Conservation (phyloP, 1,139 yeast genomes). For the Debaryomycetaceae sp. region DNA sequence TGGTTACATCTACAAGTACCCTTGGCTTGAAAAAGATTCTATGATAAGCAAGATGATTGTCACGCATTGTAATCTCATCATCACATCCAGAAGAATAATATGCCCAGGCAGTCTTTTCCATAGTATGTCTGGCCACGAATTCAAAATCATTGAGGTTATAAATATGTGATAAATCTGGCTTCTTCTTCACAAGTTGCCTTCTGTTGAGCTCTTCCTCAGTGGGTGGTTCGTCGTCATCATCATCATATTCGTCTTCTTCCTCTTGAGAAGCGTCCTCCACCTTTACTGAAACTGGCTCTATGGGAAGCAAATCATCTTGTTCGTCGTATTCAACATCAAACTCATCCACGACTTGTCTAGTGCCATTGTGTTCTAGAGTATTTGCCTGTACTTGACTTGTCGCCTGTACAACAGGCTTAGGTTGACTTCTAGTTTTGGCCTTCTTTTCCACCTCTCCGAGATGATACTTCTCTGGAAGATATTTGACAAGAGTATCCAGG, state of each 20-base stretch:
- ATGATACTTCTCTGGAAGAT: constrained; percentile 30
- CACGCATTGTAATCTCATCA: constrained; percentile 86
- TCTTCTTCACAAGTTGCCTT: constrained; percentile 24
- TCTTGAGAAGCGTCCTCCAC: constrained; percentile 7
- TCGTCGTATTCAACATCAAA: constrained; percentile 48
- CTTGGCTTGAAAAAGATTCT: constrained; percentile 82
- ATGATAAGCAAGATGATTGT: constrained; percentile 85
- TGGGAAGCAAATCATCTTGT: constrained; percentile 24
- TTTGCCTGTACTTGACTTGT: constrained; percentile 1
- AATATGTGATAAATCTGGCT: constrained; percentile 64
- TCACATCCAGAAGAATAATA: constrained; percentile 91
- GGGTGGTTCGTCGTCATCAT: constrained; percentile 32
- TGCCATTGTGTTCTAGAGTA: too few species aligned
- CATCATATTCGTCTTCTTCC: constrained; percentile 22
- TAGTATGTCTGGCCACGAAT: constrained; percentile 65
- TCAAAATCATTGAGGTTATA: constrained; percentile 80
- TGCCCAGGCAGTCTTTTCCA: constrained; percentile 83
- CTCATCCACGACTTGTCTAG: constrained; percentile 30
- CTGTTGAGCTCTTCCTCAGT: constrained; percentile 30
- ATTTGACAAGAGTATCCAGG: constrained; percentile 60
- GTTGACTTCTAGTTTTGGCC: constrained; percentile 1
- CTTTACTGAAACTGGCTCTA: constrained; percentile 20
- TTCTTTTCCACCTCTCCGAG: constrained; percentile 25
- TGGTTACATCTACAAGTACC: constrained; percentile 67
- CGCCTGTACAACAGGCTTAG: background rate